Evolutionary conservation across 1,139 yeast species (phyloP).

Genomic region (Yamadazyma epiphylla): DNA sequence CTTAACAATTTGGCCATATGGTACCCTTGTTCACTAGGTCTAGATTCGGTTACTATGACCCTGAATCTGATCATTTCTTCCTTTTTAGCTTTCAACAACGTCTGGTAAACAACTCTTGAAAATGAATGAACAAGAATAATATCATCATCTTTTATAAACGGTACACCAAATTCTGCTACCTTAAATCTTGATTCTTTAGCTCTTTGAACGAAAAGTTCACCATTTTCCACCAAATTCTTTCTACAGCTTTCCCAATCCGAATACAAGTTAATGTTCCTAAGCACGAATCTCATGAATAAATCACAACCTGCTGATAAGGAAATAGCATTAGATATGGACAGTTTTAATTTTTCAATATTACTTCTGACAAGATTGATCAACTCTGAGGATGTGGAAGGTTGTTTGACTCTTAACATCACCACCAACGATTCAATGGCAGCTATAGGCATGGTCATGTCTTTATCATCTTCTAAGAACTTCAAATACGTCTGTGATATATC

Average conservation of each 20-base stretch:
- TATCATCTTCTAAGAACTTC: slow-evolving; percentile 76
- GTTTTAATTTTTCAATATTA: slow-evolving; percentile 70
- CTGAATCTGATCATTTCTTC: slow-evolving; percentile 73
- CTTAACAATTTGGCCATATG: slow-evolving; percentile 69
- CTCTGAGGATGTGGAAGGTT: slow-evolving; percentile 92
- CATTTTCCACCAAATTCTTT: slow-evolving; percentile 85
- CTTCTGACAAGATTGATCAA: slow-evolving; percentile 75
- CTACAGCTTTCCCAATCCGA: slow-evolving; percentile 97
- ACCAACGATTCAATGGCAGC: slow-evolving; percentile 97
- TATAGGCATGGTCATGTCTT: slow-evolving; percentile 97
- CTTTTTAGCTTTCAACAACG: slow-evolving; percentile 71
- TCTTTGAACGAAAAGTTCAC: slow-evolving; percentile 84
- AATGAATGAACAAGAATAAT: slow-evolving; percentile 85
- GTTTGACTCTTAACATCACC: slow-evolving; percentile 72
- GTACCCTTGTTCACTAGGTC: slow-evolving; percentile 81
- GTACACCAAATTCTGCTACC: slow-evolving; percentile 84
- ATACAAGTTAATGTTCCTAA: slow-evolving; percentile 82
- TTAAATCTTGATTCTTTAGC: slow-evolving; percentile 87
- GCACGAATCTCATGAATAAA: slow-evolving; percentile 87
- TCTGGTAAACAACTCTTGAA: slow-evolving; percentile 83
- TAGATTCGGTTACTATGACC: slow-evolving; percentile 88
- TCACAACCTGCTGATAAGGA: slow-evolving; percentile 98
- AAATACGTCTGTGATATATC: slow-evolving; percentile 81
- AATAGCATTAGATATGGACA: slow-evolving; percentile 83
- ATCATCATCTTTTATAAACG: slow-evolving; percentile 92